Evolutionary conservation across 2,329 filamentous ascomycete species (phyloP), one percentile per base, ranked within the genome.

Genomic region (Sphaerulina musiva): DNA sequence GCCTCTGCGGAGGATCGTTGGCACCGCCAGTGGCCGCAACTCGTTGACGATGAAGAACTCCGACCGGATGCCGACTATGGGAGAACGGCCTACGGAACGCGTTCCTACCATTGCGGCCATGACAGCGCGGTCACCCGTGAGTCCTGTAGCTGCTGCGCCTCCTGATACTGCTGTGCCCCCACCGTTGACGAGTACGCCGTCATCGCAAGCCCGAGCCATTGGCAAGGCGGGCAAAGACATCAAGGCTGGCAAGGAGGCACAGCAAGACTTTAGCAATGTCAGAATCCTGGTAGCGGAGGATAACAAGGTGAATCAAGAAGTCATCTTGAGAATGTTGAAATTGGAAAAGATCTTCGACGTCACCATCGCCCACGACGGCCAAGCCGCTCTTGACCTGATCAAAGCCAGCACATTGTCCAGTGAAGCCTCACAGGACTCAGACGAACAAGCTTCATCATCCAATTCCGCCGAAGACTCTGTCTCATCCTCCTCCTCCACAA

Each of bases 271-370:
- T n/a, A 74, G 79, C 32, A 89, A 85, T 59, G 78, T 95, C 42
- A 84, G 87, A 11, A 88, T 95, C 0, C 76, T 96, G 6, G 90
- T 96, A 9, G 91, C 91, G 0, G 91, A 96, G 68, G 83, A 86
- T 64, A 86, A 86, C 67, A 80, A 81, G 43, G 78, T 82, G 26
- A 83, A 83, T 60, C 79, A 82, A 64, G 79, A 83, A 65, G 80
- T 83, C 23, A 69, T 59, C 73, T 72, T 82, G 51, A 81, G 81
- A 42, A 84, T 85, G 81, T 71, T 85, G 49, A 89, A 89, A 69
- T 78, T 90, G 0, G 87, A 90, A 66, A 83, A 86, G 40, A 80
- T 90, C 14, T 86, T 85, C 68, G 88, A 95, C 66, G 89, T 95
- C 11, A 92, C 87, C 0, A 86, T 95, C 48, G 91, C 90, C 7